These are phyloP conservation scores for Neofusicoccum umdonicola DNA, from an alignment of 2,329 filamentous ascomycete species.

Conservation along the genomic window DNA sequence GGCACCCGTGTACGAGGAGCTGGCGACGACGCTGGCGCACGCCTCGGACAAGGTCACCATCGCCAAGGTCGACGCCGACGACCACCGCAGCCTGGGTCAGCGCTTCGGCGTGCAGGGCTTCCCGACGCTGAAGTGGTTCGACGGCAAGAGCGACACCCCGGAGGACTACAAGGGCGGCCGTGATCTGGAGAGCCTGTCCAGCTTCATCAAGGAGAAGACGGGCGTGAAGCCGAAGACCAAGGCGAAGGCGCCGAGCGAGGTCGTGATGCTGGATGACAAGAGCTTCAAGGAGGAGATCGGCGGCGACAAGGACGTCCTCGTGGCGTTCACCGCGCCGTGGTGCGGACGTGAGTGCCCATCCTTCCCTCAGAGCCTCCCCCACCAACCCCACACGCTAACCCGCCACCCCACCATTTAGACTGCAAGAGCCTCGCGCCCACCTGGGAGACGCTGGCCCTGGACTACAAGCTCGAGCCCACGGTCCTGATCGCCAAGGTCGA, in stretches of 20 bases:
- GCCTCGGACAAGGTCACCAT: constrained; percentile 77
- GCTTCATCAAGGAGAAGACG: constrained; percentile 84
- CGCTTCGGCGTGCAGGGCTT: constrained; percentile 89
- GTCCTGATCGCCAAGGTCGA: constrained; percentile 95
- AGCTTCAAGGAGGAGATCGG: constrained; percentile 77
- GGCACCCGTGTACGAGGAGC: constrained; percentile 90
- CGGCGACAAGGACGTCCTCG: constrained; percentile 81
- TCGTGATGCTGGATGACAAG: constrained; percentile 76
- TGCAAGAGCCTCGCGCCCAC: constrained; percentile 91
- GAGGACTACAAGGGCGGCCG: constrained; percentile 82
- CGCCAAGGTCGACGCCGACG: constrained; percentile 94
- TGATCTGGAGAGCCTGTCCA: constrained; percentile 78
- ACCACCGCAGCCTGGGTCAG: constrained; percentile 79
- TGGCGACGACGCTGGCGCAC: constrained; percentile 71
- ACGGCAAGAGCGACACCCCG: constrained; percentile 86
- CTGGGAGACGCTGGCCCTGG: constrained; percentile 83
- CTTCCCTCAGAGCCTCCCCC: not conserved
- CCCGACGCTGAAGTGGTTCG: constrained; percentile 96
- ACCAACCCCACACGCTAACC: no score
- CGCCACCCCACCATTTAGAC: constrained; percentile 55
- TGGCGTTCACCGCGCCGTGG: constrained; percentile 98
- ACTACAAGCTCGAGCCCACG: constrained; percentile 73
- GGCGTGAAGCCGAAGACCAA: constrained; percentile 77
- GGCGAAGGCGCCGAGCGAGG: constrained; percentile 68
- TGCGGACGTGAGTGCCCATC: constrained; percentile 78